A percentile compares a stretch with the other conserved stretches of the same genome.
Conservation (phyloP, 768 basidiomycete genomes). For the Lyophyllum semitale region DNA sequence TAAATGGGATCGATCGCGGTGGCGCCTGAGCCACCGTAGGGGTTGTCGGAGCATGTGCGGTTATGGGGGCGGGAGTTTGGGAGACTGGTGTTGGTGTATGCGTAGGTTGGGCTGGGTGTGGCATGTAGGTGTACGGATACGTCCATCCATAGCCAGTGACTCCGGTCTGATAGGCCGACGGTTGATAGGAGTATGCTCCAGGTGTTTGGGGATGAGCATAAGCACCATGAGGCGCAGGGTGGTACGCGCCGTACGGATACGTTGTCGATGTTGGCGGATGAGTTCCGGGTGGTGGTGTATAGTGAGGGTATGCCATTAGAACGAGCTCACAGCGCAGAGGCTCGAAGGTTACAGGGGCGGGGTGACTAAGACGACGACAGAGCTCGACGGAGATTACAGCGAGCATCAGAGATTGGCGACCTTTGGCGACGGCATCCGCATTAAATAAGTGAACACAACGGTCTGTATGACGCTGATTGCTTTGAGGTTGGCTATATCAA, state of each 20-base stretch:
- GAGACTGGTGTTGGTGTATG: slow-evolving; percentile 23
- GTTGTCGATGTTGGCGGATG: slow-evolving; percentile 47
- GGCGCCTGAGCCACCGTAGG: slow-evolving; percentile 25
- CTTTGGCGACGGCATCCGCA: background rate
- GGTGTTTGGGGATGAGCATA: slow-evolving; percentile 46
- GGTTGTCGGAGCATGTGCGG: slow-evolving; percentile 30
- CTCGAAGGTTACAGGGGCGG: no score
- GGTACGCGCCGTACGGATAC: slow-evolving; percentile 69
- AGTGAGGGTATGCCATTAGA: slow-evolving; percentile 26
- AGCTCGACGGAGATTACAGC: no score
- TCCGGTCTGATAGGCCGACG: slow-evolving; percentile 59
- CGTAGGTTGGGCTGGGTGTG: slow-evolving; percentile 13
- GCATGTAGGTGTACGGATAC: slow-evolving; percentile 63
- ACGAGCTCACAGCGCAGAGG: no score
- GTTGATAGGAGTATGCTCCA: slow-evolving; percentile 51
- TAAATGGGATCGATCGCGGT: slow-evolving; percentile 50
- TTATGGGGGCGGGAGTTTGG: slow-evolving; percentile 28
- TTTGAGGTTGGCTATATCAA: no score
- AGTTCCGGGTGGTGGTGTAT: slow-evolving; percentile 22
- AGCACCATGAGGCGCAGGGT: slow-evolving; percentile 43
- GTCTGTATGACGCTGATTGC: background rate
- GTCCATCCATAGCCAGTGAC: slow-evolving; percentile 77
- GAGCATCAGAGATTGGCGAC: no score
- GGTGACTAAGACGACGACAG: no score
- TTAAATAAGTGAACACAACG: background rate